phyloP scores from a whole-genome alignment of 2,329 filamentous ascomycete species.

The Xylaria arbuscula region DNA sequence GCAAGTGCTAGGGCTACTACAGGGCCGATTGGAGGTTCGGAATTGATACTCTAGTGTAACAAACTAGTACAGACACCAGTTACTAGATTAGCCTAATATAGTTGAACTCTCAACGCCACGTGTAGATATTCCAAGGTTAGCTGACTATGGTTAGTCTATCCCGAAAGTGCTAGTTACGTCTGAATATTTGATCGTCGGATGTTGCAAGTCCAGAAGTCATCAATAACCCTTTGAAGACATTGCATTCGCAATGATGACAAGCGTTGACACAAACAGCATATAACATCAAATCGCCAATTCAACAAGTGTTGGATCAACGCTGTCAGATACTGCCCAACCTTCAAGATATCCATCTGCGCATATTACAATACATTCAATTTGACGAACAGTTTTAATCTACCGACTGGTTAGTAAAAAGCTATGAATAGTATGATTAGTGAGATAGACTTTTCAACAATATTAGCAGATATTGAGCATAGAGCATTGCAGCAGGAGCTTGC shows the following conservation, averaged over 20 bases:
- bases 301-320: too few relatives aligned
- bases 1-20: background rate
- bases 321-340: background rate
- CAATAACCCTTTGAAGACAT: background rate
- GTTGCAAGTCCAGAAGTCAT: background rate
- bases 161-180: background rate
- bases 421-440: too few relatives aligned
- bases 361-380: background rate
- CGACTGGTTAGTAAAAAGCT: too few relatives aligned
- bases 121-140: background rate
- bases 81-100: slow-evolving; percentile 2
- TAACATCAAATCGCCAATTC: too few relatives aligned
- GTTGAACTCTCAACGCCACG: background rate
- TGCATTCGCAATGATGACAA: background rate
- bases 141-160: background rate
- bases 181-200: background rate
- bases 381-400: background rate
- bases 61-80: background rate
- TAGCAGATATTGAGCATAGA: too few relatives aligned
- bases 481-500: too few relatives aligned
- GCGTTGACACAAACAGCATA: background rate
- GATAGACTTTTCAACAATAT: too few relatives aligned
- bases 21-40: background rate
- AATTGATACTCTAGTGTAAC: background rate
- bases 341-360: background rate